Base-by-base conservation (phyloP, 2,329 filamentous ascomycete species). In the Claviceps paspali region DNA sequence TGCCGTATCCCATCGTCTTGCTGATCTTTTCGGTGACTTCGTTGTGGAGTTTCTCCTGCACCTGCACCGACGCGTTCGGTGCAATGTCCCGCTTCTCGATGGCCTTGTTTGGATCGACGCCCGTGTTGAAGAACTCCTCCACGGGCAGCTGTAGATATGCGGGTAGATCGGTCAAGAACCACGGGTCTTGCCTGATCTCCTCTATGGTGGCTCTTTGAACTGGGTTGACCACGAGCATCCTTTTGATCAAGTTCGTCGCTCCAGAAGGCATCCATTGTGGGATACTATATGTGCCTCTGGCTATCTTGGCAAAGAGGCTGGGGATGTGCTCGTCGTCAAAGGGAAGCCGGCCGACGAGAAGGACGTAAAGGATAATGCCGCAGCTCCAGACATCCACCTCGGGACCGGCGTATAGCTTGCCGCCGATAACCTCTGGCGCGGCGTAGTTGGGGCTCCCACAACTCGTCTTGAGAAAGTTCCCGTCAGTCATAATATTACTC, bases 401-500 rank as follows among this genome's bases (percentile, higher is more conserved):
- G 0, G 91, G 88, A 1, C 91, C 91, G 14, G 91, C 91, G 54
- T 98, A 98, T 38, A 96, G 68, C 67, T 96, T 98, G 18, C 91
- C 91, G 38, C 87, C 91, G 52, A 98, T 96, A 42, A 98, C 91
- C 58, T 98, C 91, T 6, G 91, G 91, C 1, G 91, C 91, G 10
- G 91, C 91, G 58, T 98, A 98, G 60, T 98, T 98, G 29, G 91
- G 91, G 54, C 88, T 96, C 37, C 91, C 91, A 52, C 91, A 98
- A 56, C 87, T 96, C 1, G 91, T 98, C 64, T 95, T 96, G 51
- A 98, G 73, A 55, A 98, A 98, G 57, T 98, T 98, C 19, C 91
- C 91, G 55, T 98, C 91, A 0, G 91, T 96, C 91, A 98, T 98
- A 62, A 98, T 98, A 56, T 98, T 98, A 65, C 88, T 96, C 40